A percentile compares a stretch with the other conserved stretches of the same genome.
These are phyloP conservation scores for Olyra latifolia DNA, from an alignment of 176 grass and related monocot species.

Conservation along the genomic window DNA sequence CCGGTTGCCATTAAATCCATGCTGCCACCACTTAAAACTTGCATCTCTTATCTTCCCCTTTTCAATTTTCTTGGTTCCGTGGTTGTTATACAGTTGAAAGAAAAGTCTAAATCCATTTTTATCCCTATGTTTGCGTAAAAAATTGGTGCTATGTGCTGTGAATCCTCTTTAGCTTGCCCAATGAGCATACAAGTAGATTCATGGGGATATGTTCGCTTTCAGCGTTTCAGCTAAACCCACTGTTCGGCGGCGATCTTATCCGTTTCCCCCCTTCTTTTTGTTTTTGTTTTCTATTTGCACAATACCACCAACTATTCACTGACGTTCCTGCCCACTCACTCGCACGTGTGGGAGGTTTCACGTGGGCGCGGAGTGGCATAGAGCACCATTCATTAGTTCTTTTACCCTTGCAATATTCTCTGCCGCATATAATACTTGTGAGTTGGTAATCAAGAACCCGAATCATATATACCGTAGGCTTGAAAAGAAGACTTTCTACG, in stretches of 20 bases:
- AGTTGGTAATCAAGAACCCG: neutral
- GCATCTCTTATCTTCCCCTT: neutral
- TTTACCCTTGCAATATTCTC: neutral
- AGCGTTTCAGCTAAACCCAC: neutral
- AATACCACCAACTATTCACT: no score
- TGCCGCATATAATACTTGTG: neutral
- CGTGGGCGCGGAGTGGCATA: neutral
- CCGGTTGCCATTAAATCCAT: neutral
- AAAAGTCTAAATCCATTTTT: neutral
- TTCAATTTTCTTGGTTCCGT: neutral
- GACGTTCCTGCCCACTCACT: neutral
- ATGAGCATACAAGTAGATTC: neutral
- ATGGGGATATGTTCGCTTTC: neutral
- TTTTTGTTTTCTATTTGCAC: neutral
- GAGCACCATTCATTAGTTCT: neutral
- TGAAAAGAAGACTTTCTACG: neutral
- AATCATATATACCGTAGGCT: neutral
- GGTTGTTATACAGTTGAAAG: neutral
- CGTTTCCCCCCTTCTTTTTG: no score
- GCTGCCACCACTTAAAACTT: neutral
- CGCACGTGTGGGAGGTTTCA: neutral
- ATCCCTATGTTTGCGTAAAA: neutral
- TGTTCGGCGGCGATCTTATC: slow-evolving; percentile 5
- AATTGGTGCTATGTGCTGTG: neutral
- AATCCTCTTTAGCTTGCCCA: neutral